Base-by-base conservation (phyloP, 148 eudicot genomes). In the Diospyros lotus region DNA sequence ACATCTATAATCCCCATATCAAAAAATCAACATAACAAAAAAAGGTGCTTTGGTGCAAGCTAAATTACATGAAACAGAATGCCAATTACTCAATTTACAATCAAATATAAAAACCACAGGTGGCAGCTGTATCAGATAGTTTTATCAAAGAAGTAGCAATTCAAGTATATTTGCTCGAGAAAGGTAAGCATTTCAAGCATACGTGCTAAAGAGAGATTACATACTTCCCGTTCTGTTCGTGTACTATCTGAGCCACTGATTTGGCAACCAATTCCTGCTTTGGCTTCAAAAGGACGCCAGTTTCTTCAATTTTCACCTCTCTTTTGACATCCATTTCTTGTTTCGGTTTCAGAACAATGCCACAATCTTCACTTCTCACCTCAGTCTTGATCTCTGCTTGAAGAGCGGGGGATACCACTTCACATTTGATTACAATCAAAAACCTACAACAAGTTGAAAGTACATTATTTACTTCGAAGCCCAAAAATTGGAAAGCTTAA, bases 241-340 rank as follows among this genome's bases (percentile, higher is more conserved):
- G 81, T 5, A 96, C 83, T 40, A 96, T 96, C 86, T 93, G 98
- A 62, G 93, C 94, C 77, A 95, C 99, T 64, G 99, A 96, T 84
- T 92, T 93, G 9, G 93, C 68, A 74, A 86, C 82, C 39, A 81
- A 10, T 17, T 86, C 94, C 63, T 84, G 94, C 83, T 89, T 96
- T 38, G 92, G 95, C 88, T 87, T 96, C 83, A 93, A 83, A 38
- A 73, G 7, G 64, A 93, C 87, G 18, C 90, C 93, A 53, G 82
- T 1, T 39, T 50, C 88, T 76, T 80, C 86, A 40, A 58, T 79
- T 77, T 75, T 83, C 41, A 63, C 85, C 62, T 77, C 84, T 4
- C 38, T 62, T 45, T 76, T 75, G 53, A 74, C 67, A 73, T 73
- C 79, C 61, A 66, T 76, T 55, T 84, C 96, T 63, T 82, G 72